Percentiles rank a stretch among this genome's conserved stretches.
These are phyloP conservation scores for Suillus clintonianus DNA, from an alignment of 768 basidiomycete species.

Conservation along the genomic window DNA sequence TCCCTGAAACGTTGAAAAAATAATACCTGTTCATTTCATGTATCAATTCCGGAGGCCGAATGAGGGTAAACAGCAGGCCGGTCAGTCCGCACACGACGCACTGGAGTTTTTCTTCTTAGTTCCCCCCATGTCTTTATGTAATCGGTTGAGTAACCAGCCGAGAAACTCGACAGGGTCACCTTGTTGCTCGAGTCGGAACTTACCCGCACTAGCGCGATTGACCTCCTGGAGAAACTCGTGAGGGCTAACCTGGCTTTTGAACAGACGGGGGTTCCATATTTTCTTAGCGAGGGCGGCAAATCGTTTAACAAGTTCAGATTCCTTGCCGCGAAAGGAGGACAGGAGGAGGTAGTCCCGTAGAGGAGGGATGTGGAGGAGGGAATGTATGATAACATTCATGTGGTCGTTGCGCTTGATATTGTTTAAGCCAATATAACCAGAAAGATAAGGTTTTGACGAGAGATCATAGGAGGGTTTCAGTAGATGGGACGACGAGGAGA, in stretches of 20 bases:
- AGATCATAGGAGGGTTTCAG: conserved; percentile 86
- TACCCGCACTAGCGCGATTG: conserved; percentile 81
- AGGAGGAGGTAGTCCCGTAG: conserved; percentile 87
- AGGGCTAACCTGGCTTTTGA: conserved; percentile 98
- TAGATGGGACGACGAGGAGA: conserved; percentile 61
- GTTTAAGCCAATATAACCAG: conserved; percentile 95
- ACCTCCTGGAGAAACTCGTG: conserved; percentile 99
- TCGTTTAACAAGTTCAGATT: conserved; percentile 85
- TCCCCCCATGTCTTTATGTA: conserved; percentile 94
- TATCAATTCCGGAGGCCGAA: conserved; percentile 17
- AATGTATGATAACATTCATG: conserved; percentile 95
- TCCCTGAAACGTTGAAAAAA: conserved; percentile 93
- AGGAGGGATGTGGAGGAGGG: conserved; percentile 87
- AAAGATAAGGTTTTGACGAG: conserved; percentile 74
- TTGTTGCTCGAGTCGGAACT: conserved; percentile 90
- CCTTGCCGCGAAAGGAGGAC: conserved; percentile 69
- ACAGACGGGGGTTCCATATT: conserved; percentile 93
- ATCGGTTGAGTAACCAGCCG: conserved; percentile 90
- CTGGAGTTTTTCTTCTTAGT: conserved; percentile 90
- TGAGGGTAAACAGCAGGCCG: background rate
- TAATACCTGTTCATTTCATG: conserved; percentile 60
- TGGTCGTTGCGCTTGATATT: conserved; percentile 98
- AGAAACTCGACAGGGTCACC: conserved; percentile 97
- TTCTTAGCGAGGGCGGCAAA: conserved; percentile 89
- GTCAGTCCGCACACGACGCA: conserved; percentile 39